Conservation (phyloP, 2,329 filamentous ascomycete species). For the Aspergillus neotritici region DNA sequence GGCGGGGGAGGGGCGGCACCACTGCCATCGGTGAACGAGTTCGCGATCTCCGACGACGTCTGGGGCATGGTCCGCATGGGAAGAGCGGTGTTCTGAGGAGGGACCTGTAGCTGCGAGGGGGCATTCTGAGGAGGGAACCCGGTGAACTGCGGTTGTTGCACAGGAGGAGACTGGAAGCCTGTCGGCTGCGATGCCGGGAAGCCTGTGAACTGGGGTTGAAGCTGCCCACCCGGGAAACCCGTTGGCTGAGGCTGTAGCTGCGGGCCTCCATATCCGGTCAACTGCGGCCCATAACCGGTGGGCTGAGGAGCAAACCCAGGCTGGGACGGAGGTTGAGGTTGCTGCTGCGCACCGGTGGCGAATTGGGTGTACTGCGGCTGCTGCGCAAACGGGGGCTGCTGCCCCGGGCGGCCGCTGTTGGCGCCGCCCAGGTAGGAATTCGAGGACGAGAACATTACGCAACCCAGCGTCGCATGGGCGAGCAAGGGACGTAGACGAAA, state of each 20-base stretch:
- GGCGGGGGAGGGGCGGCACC: conserved; percentile 56
- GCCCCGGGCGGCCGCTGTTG: conserved; percentile 67
- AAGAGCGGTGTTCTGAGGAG: conserved; percentile 38
- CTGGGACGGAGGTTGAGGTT: conserved; percentile 48
- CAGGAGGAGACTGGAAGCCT: conserved; percentile 39
- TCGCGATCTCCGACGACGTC: conserved; percentile 60
- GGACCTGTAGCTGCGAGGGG: conserved; percentile 33
- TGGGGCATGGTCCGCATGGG: conserved; percentile 52
- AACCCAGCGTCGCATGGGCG: conserved; percentile 22
- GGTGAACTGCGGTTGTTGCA: conserved; percentile 57
- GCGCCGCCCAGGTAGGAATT: conserved; percentile 78
- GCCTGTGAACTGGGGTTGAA: conserved; percentile 45
- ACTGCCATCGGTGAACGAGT: conserved; percentile 51
- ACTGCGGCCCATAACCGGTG: conserved; percentile 52
- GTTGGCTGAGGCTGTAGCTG: conserved; percentile 63
- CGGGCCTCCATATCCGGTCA: conserved; percentile 48
- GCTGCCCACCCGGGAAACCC: conserved; percentile 52
- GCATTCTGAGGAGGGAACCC: conserved; percentile 47
- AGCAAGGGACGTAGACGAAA: conserved; percentile 7
- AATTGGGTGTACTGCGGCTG: conserved; percentile 43
- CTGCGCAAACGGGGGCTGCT: conserved; percentile 53
- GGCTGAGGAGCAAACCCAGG: conserved; percentile 52
- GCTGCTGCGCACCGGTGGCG: conserved; percentile 41
- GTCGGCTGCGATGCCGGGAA: conserved; percentile 46
- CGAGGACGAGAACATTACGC: conserved; percentile 79